Base-by-base conservation (phyloP, 2,329 filamentous ascomycete genomes). In the Xylariaceae sp. region DNA sequence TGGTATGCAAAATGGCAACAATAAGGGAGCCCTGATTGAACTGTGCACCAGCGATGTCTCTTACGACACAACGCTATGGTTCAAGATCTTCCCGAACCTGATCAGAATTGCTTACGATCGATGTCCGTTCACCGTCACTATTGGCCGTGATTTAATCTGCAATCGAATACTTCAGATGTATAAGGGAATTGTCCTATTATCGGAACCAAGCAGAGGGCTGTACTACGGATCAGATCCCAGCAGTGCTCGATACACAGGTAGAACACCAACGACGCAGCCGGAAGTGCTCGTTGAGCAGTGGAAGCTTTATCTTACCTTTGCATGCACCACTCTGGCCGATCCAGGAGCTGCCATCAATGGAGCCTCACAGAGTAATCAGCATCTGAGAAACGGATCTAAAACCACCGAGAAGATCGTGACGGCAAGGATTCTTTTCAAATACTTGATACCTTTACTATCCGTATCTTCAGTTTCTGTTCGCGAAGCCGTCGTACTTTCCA, bases 291-390 rank as follows among this genome's bases (percentile, higher is more conserved):
- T 98, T 44, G 94, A 97, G 64, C 93, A 98, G 61, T 98, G 91
- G 91, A 97, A 96, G 64, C 72, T 97, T 2, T 97, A 97, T 62
- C 74, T 98, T 19, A 90, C 96, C 41, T 96, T 98, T 67, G 93
- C 91, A 9, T 98, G 94, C 65, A 95, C 91, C 9, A 97, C 93
- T 0, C 73, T 98, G 42, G 90, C 87, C 29, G 93, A 93, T 51
- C 79, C 88, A 9, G 89, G 89, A 9, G 80, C 72, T 42, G 73
- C 74, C 17, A 78, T 81, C 41, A 71, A 83, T 22, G 70, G 73
- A 11, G 70, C 71, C 2, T 64, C 69, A 6, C 74, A 74, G 53
- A 76, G 76, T 47, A 74, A 75, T 29, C 85, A 94, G 49, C 91
- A 97, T 63, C 76, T 80, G 4, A 79, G 91, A 33, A 95, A 94